Conservation (phyloP, 495 filamentous ascomycete species). For the Podospora pseudocomata region DNA sequence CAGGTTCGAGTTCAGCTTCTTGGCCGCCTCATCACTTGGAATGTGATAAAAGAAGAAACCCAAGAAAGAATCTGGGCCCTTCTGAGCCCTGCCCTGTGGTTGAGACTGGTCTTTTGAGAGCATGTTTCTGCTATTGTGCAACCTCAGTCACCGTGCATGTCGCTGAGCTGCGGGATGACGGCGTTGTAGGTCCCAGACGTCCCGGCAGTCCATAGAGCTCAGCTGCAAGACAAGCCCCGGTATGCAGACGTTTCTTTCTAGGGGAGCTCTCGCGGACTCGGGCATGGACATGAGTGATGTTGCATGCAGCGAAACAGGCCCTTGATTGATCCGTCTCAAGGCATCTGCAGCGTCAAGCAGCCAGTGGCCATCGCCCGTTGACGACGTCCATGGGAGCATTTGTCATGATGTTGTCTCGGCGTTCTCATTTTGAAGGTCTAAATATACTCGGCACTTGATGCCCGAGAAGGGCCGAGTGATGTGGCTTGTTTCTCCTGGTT, state of each 20-base stretch:
- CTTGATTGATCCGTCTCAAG: background rate
- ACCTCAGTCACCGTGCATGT: background rate
- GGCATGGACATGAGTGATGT: background rate
- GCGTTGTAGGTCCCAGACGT: conserved; percentile 3
- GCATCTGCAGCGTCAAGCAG: background rate
- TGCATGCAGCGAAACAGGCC: background rate
- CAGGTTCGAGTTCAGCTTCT: background rate
- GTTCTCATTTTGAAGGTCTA: background rate
- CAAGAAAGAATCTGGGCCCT: background rate
- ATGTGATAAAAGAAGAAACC: background rate
- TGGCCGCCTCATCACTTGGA: background rate
- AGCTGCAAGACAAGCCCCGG: background rate
- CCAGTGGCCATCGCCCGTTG: background rate
- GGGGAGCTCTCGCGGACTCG: background rate
- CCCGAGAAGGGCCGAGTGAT: background rate
- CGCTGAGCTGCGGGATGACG: conserved; percentile 9
- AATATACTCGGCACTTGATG: background rate
- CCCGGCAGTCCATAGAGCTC: background rate
- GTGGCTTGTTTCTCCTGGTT: background rate
- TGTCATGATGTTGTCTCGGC: conserved; percentile 3
- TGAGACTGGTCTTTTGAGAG: background rate
- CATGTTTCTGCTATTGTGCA: conserved; percentile 1
- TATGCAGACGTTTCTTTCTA: background rate
- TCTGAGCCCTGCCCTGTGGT: background rate
- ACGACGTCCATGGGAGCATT: background rate